Conservation (phyloP, 164 flowering plant genomes). For the Annona cherimola region DNA sequence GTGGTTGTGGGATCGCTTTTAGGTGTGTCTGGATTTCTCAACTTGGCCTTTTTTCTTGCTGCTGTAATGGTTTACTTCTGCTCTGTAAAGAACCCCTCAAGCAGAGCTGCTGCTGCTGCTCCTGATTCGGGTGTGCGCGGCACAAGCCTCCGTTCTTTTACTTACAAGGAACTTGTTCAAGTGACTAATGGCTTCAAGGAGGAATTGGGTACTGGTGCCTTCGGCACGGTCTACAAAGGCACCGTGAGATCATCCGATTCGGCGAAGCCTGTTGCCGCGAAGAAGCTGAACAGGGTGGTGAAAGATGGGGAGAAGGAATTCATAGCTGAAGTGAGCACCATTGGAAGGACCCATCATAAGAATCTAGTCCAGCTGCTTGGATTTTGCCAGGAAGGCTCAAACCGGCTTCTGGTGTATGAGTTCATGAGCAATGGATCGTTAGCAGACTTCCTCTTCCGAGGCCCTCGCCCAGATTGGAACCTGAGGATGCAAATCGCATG, state of each 20-base stretch:
- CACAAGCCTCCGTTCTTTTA: slow-evolving; percentile 2
- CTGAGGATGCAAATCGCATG: slow-evolving; percentile 25
- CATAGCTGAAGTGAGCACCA: slow-evolving; percentile 19
- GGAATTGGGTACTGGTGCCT: slow-evolving; percentile 26
- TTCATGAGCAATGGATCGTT: slow-evolving; percentile 37
- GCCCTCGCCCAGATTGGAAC: slow-evolving; percentile 17
- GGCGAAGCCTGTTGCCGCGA: slow-evolving; percentile 15
- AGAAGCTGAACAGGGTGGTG: slow-evolving; percentile 18
- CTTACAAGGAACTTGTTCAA: slow-evolving; percentile 20
- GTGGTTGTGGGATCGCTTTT: slow-evolving; percentile 10
- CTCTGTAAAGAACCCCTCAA: not conserved
- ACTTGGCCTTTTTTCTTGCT: slow-evolving; percentile 6
- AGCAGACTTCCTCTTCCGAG: slow-evolving; percentile 24
- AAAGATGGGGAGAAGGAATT: slow-evolving; percentile 23
- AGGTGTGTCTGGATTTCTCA: slow-evolving; percentile 21
- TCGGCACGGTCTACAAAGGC: slow-evolving; percentile 25
- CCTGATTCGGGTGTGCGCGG: not conserved
- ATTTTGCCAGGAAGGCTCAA: slow-evolving; percentile 22
- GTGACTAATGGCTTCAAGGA: slow-evolving; percentile 23
- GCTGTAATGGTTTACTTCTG: not conserved
- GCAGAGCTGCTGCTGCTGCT: not conserved
- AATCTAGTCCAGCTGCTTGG: slow-evolving; percentile 25
- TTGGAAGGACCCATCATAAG: slow-evolving; percentile 25
- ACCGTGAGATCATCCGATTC: not conserved
- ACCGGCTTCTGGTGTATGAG: slow-evolving; percentile 35